Conservation (phyloP, 768 basidiomycete genomes). For the Gyrodon lividus region DNA sequence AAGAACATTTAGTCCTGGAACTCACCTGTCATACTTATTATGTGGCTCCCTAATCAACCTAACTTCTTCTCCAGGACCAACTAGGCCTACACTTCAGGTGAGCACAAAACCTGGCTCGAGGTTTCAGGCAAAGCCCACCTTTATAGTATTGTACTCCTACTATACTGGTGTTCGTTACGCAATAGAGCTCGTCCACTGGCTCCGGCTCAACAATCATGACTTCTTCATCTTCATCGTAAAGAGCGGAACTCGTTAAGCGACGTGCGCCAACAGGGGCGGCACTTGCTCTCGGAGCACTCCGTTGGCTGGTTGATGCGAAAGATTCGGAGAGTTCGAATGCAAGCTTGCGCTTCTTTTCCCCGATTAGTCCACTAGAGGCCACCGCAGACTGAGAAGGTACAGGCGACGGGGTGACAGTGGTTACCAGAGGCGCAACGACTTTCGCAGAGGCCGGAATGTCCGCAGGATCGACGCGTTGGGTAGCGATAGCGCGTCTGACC, state of each 20-base stretch:
- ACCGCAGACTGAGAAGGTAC: constrained; percentile 10
- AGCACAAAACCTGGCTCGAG: background rate
- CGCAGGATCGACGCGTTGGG: constrained; percentile 50
- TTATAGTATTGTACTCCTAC: constrained; percentile 86
- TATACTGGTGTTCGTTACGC: constrained; percentile 54
- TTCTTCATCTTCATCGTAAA: constrained; percentile 44
- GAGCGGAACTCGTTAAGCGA: background rate
- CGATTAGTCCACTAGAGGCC: constrained; percentile 9
- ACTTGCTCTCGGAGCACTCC: constrained; percentile 16
- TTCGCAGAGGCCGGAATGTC: constrained; percentile 55
- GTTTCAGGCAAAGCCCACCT: constrained; percentile 37
- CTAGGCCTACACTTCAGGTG: constrained; percentile 54
- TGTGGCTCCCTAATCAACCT: constrained; percentile 60
- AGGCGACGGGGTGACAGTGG: constrained; percentile 1
- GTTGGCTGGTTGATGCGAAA: constrained; percentile 12
- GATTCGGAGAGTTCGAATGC: constrained; percentile 19
- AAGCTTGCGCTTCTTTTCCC: constrained; percentile 47
- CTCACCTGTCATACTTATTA: constrained; percentile 67
- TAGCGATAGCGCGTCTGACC: constrained; percentile 56
- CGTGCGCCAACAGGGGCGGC: constrained; percentile 1
- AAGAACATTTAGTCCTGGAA: background rate
- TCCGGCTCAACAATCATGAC: constrained; percentile 46
- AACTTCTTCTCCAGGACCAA: constrained; percentile 79
- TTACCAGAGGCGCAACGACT: constrained; percentile 5
- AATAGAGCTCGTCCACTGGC: constrained; percentile 64